phyloP scores from a whole-genome alignment of 768 basidiomycete genomes.

The Suillus subalutaceus region DNA sequence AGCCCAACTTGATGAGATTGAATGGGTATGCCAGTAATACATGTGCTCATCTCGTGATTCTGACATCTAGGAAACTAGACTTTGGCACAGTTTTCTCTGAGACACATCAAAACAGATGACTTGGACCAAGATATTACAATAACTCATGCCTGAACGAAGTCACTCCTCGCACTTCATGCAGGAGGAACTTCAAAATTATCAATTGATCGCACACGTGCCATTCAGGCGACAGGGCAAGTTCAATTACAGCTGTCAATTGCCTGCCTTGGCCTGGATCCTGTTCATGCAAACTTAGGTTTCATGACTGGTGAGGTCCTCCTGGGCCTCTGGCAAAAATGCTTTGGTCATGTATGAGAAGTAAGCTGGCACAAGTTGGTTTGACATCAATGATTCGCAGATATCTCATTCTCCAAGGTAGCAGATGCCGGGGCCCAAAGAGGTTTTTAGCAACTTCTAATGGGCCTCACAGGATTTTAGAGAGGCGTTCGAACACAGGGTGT shows the following conservation, averaged over 20 bases:
- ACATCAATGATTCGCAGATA: too few relatives aligned
- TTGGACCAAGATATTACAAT: constrained; percentile 25
- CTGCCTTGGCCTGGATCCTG: too few relatives aligned
- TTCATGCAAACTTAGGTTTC: too few relatives aligned
- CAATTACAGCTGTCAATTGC: background rate
- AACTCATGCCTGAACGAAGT: constrained; percentile 21
- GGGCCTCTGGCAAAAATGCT: too few relatives aligned
- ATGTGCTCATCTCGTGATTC: constrained; percentile 21
- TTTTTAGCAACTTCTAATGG: too few relatives aligned
- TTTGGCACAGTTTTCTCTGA: constrained; percentile 69
- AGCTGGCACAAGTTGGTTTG: too few relatives aligned
- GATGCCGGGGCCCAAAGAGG: too few relatives aligned
- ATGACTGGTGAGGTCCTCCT: too few relatives aligned
- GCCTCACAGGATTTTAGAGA: too few relatives aligned
- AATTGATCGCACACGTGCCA: background rate
- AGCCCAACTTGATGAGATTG: constrained; percentile 78
- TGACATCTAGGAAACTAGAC: constrained; percentile 44
- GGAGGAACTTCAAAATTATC: constrained; percentile 8
- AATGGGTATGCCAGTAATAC: constrained; percentile 46
- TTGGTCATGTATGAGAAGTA: too few relatives aligned
- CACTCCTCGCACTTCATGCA: constrained; percentile 11
- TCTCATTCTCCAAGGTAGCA: too few relatives aligned
- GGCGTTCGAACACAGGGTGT: too few relatives aligned
- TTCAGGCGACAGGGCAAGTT: constrained; percentile 1
- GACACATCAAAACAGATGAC: constrained; percentile 30